phyloP scores from a whole-genome alignment of 2,329 filamentous ascomycete genomes.

The Fusarium piperis region DNA sequence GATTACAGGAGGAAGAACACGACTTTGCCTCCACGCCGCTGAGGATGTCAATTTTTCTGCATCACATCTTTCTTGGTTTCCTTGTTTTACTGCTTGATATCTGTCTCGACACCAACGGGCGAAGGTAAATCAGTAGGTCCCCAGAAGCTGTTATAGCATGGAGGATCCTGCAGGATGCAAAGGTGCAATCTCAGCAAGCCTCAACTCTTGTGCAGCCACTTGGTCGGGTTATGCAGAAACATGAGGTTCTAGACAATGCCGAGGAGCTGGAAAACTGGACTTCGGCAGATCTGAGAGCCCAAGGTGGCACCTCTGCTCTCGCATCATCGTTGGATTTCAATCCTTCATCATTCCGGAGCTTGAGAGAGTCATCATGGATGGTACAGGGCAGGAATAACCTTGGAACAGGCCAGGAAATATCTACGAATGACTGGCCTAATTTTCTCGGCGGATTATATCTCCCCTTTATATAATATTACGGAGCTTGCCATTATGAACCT shows the following conservation, averaged over 20 bases:
- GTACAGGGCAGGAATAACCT: not conserved
- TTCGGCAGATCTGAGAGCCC: not conserved
- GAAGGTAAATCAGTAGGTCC: not conserved
- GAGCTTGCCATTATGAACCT: not conserved
- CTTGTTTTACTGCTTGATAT: constrained; percentile 43
- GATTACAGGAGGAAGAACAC: constrained; percentile 32
- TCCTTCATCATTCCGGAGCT: not conserved
- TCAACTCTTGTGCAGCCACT: not conserved
- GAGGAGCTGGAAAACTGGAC: not conserved
- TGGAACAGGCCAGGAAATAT: not conserved
- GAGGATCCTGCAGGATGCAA: not conserved
- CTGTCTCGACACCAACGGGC: constrained; percentile 30
- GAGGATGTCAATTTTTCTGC: constrained; percentile 39
- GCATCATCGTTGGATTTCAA: not conserved
- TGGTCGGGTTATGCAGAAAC: not conserved
- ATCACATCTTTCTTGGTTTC: constrained; percentile 43
- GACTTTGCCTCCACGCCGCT: constrained; percentile 37
- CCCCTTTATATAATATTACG: not conserved
- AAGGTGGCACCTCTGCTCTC: not conserved
- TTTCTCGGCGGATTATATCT: not conserved
- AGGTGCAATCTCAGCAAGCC: not conserved
- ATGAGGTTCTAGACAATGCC: not conserved
- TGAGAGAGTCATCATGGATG: not conserved
- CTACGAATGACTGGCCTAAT: not conserved
- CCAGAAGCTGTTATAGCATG: not conserved